Evolutionary conservation across 495 filamentous ascomycete species (phyloP), one percentile per base, ranked within the genome.

Genomic region (Penicillium paxilli): DNA sequence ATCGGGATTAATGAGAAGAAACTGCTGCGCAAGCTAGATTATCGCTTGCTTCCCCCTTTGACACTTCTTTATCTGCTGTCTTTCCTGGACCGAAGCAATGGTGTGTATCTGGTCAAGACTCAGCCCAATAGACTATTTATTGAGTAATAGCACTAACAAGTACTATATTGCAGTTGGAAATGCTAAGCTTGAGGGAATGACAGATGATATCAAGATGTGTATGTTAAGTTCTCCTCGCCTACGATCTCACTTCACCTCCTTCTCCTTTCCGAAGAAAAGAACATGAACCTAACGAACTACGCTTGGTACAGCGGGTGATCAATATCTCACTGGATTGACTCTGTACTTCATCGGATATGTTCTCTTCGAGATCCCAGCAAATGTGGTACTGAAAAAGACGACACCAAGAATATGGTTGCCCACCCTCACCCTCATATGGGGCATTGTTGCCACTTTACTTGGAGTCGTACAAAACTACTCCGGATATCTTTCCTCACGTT

Each of bases 331-430:
- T 4, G 82, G 86, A 0, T 67, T 91, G 30, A 90, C 87, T 0
- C 65, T 92, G 0, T 91, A 88, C 64, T 92, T 91, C 65, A 73
- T 91, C 44, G 87, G 87, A 41, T 92, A 92, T 64, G 85, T 90
- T 17, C 66, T 89, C 11, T 84, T 87, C 44, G 83, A 86, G 54
- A 69, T 91, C 14, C 89, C 88, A 6, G 87, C 83, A 59, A 91
- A 91, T 52, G 83, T 91, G 44, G 65, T 89, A 16, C 71, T 94
- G 23, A 92, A 90, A 55, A 75, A 78, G 17, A 89, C 87, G 0
- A 87, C 84, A 4, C 89, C 86, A 0, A 73, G 79, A 20, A 72
- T 81, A 45, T 89, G 83, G 80, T 73, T 83, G 1, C 79, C 80
- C 1, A 83, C 78, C 1, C 63, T 82, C 6, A 77, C 81, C 11